Evolutionary conservation across 2,329 filamentous ascomycete species (phyloP).

Genomic region (Epichloe aotearoae): DNA sequence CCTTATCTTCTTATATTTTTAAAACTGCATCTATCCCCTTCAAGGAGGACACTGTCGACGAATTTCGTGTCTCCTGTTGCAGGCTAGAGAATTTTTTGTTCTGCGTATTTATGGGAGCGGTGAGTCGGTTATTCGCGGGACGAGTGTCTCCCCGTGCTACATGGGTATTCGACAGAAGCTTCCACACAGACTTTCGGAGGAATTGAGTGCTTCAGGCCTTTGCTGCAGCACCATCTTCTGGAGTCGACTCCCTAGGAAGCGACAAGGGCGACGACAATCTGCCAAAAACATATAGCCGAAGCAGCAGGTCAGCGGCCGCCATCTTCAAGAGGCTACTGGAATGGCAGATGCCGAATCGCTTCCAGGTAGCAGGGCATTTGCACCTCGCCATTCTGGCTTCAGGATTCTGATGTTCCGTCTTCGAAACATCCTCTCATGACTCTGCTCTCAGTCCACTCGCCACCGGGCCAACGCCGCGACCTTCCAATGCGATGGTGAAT

Average conservation of each 20-base stretch:
- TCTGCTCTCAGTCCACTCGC: neutral
- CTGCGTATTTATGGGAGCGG: neutral
- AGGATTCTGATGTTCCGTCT: neutral
- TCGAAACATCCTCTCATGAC: neutral
- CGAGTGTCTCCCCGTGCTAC: neutral
- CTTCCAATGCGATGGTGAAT: neutral
- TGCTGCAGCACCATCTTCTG: neutral
- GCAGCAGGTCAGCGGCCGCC: neutral
- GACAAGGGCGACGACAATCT: neutral
- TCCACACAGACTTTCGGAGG: neutral
- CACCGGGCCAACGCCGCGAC: neutral
- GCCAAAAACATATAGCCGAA: neutral
- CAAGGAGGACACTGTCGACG: neutral
- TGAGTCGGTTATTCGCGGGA: neutral
- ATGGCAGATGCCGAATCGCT: neutral
- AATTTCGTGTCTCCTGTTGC: neutral
- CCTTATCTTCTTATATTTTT: neutral
- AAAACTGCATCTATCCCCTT: neutral
- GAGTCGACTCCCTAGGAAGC: too few relatives aligned
- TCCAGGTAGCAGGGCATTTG: neutral
- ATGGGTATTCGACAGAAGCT: neutral
- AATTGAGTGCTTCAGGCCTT: neutral
- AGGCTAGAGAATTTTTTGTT: neutral
- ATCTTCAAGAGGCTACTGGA: neutral
- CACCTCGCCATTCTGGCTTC: neutral